Conservation (phyloP, 371 early-diverging fungal genomes). For the Massospora cicadina region DNA sequence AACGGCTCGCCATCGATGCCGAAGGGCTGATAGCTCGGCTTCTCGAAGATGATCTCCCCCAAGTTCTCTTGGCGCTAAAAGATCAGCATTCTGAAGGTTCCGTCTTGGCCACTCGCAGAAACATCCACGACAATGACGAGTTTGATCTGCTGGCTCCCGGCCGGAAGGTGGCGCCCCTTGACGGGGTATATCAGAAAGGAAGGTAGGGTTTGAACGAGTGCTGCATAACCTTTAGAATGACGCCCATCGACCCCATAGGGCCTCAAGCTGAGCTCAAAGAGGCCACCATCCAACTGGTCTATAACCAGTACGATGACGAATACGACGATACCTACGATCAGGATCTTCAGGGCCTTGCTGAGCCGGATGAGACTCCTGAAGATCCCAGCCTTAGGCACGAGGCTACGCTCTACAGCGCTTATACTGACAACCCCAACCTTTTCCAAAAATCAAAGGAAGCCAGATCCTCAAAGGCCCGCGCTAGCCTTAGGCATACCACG, state of each 20-base stretch:
- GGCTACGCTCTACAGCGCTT: not conserved
- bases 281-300: not conserved
- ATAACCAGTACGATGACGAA: conserved; percentile 9
- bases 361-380: not conserved
- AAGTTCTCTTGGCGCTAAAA: not conserved
- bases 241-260: not conserved
- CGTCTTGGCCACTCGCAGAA: not conserved
- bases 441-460: not conserved
- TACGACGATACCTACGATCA: conserved; percentile 5
- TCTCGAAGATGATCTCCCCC: conserved; percentile 1
- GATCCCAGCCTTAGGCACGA: conserved; percentile 2
- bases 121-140: conserved; percentile 7
- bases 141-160: conserved; percentile 5
- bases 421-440: not conserved
- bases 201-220: not conserved
- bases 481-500: not conserved
- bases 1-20: not conserved
- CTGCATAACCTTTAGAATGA: not conserved
- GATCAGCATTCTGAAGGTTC: not conserved
- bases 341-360: not conserved
- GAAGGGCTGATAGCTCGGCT: conserved; percentile 1
- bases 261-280: not conserved
- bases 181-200: not conserved
- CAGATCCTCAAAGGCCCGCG: not conserved
- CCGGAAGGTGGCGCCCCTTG: not conserved